A percentile compares a stretch with the other conserved stretches of the same genome.
phyloP scores from a whole-genome alignment of 768 basidiomycete genomes.

The Agrocybe praecox region DNA sequence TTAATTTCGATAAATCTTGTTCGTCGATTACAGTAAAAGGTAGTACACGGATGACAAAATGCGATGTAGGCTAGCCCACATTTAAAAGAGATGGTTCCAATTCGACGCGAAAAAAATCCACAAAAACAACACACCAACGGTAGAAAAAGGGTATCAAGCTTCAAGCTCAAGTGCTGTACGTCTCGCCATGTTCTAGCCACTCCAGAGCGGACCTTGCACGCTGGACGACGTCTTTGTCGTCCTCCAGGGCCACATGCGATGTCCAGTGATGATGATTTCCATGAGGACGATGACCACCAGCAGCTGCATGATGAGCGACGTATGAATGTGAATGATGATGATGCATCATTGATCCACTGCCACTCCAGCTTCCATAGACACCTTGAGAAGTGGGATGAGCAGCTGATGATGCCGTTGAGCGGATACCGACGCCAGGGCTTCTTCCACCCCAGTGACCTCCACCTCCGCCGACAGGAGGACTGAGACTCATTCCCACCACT shows the following conservation, averaged over 20 bases:
- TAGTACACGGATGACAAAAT: too few species aligned
- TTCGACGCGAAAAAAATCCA: neutral
- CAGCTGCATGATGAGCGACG: slow-evolving; percentile 1
- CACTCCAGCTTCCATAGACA: slow-evolving; percentile 26
- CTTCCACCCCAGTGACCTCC: slow-evolving; percentile 9
- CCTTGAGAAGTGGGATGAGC: neutral
- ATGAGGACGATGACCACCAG: neutral
- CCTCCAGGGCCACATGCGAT: slow-evolving; percentile 42
- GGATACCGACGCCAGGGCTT: neutral
- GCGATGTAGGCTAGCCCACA: too few species aligned
- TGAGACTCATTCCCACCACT: slow-evolving; percentile 15
- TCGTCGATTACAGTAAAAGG: too few species aligned
- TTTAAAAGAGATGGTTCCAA: too few species aligned
- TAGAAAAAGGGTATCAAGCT: slow-evolving; percentile 1
- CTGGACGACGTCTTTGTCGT: slow-evolving; percentile 61
- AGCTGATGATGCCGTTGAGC: neutral
- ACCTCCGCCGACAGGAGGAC: slow-evolving; percentile 5
- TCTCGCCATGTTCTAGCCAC: slow-evolving; percentile 44
- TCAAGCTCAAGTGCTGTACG: slow-evolving; percentile 21
- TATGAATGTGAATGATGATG: slow-evolving; percentile 4
- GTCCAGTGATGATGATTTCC: slow-evolving; percentile 9
- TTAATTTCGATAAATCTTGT: too few species aligned
- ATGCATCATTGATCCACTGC: slow-evolving; percentile 20
- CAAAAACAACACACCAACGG: neutral
- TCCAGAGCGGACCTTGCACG: slow-evolving; percentile 59